Evolutionary conservation across 2,329 filamentous ascomycete genomes (phyloP).

Genomic region (Aspergillus pseudoviridinutans): DNA sequence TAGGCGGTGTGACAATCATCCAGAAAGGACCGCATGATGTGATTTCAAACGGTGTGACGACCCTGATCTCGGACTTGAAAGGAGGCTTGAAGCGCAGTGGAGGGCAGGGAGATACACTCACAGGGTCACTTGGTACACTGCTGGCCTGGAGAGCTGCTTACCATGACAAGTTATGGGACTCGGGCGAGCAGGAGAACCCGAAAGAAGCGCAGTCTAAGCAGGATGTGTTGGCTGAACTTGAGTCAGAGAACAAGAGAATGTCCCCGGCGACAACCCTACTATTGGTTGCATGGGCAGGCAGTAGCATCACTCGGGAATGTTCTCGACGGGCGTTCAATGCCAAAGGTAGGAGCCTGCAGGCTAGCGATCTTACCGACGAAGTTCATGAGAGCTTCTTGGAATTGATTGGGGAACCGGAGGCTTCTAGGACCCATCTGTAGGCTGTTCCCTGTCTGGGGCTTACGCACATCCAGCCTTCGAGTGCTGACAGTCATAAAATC

Average conservation of each 20-base stretch:
- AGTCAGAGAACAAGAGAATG: slow-evolving; percentile 53
- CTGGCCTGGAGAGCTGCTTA: slow-evolving; percentile 87
- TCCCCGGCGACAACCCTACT: slow-evolving; percentile 58
- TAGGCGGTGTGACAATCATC: slow-evolving; percentile 85
- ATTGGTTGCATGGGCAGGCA: slow-evolving; percentile 80
- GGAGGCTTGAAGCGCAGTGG: slow-evolving; percentile 88
- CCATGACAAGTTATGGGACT: slow-evolving; percentile 73
- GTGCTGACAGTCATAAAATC: not conserved
- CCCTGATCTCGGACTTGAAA: slow-evolving; percentile 69
- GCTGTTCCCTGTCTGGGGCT: slow-evolving; percentile 2
- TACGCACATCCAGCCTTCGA: not conserved
- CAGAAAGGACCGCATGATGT: slow-evolving; percentile 83
- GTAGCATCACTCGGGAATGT: slow-evolving; percentile 83
- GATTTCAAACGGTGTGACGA: slow-evolving; percentile 74
- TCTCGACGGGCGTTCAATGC: slow-evolving; percentile 82
- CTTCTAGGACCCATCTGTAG: slow-evolving; percentile 33
- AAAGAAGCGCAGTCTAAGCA: slow-evolving; percentile 34
- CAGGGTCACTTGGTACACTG: slow-evolving; percentile 82
- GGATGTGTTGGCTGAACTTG: slow-evolving; percentile 38
- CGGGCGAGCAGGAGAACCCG: slow-evolving; percentile 29
- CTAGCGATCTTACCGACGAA: slow-evolving; percentile 87
- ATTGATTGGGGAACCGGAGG: slow-evolving; percentile 69
- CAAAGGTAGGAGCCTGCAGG: slow-evolving; percentile 83
- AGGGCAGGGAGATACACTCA: slow-evolving; percentile 93
- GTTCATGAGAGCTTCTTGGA: slow-evolving; percentile 77